Percentiles rank a stretch among this genome's conserved stretches.
These are phyloP conservation scores for Xylariales sp. DNA, from an alignment of 2,329 filamentous ascomycete species.

Conservation along the genomic window DNA sequence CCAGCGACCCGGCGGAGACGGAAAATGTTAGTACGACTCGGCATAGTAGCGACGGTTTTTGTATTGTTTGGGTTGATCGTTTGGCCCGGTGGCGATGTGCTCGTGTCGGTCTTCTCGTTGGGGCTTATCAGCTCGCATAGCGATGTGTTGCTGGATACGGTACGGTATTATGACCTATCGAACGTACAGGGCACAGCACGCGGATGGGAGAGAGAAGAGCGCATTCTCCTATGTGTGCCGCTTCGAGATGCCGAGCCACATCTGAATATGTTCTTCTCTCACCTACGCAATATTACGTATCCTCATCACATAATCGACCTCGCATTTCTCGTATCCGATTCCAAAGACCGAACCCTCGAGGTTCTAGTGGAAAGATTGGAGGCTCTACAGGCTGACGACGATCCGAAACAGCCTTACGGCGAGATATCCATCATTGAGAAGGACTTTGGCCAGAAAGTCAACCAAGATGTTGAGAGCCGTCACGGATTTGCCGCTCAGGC, in stretches of 20 bases:
- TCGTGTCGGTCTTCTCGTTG: conserved; percentile 60
- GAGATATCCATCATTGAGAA: conserved; percentile 98
- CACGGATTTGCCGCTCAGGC: conserved; percentile 97
- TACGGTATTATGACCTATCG: conserved; percentile 93
- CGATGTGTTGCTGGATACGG: conserved; percentile 82
- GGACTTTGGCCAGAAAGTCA: conserved; percentile 96
- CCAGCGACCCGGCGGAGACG: conserved; percentile 67
- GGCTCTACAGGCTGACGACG: conserved; percentile 72
- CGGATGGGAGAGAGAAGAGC: conserved; percentile 94
- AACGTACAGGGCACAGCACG: conserved; percentile 87
- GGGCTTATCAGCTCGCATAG: conserved; percentile 64
- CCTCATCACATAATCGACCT: conserved; percentile 95
- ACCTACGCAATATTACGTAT: conserved; percentile 93
- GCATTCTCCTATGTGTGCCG: conserved; percentile 91
- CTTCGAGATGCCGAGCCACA: conserved; percentile 89
- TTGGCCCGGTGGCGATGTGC: conserved; percentile 61
- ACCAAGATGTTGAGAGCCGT: conserved; percentile 94
- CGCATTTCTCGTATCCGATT: conserved; percentile 95
- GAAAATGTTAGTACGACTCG: conserved; percentile 67
- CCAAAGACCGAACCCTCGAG: conserved; percentile 82
- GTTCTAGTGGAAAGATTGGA: conserved; percentile 73
- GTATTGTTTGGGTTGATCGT: conserved; percentile 70
- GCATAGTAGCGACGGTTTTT: conserved; percentile 52
- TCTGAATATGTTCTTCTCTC: conserved; percentile 97
- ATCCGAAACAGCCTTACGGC: conserved; percentile 79